Evolutionary conservation across 192 early-diverging fungal genomes (phyloP).

Genomic region (Backusella luteola): DNA sequence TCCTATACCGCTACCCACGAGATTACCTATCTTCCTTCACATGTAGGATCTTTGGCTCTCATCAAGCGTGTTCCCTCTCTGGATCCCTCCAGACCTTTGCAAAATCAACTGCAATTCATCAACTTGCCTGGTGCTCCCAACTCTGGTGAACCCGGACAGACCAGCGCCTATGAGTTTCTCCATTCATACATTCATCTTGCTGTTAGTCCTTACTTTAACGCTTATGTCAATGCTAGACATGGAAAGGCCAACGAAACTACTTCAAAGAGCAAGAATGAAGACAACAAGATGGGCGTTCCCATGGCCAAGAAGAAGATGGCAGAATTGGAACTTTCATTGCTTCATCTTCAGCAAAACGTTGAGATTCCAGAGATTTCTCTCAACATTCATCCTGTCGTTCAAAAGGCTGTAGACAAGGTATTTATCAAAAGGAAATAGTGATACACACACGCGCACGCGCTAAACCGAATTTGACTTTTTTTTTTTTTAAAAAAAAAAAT

Average conservation of each 20-base stretch:
- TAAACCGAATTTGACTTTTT: background rate
- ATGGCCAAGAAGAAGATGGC: constrained; percentile 99
- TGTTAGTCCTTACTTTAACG: constrained; percentile 95
- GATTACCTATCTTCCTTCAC: constrained; percentile 68
- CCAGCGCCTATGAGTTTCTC: constrained; percentile 81
- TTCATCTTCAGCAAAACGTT: constrained; percentile 97
- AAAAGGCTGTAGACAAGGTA: constrained; percentile 60
- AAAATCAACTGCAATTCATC: constrained; percentile 85
- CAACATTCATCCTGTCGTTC: constrained; percentile 83
- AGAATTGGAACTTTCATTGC: constrained; percentile 92
- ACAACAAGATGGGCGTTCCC: constrained; percentile 84
- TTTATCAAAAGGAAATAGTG: background rate
- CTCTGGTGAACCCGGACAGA: constrained; percentile 46
- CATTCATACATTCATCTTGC: constrained; percentile 93
- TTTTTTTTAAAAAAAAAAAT: background rate
- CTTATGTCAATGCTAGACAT: constrained; percentile 77
- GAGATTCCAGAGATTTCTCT: constrained; percentile 94
- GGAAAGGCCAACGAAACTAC: constrained; percentile 42
- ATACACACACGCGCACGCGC: background rate
- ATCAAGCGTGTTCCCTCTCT: constrained; percentile 76
- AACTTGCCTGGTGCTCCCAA: constrained; percentile 77
- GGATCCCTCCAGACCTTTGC: constrained; percentile 68
- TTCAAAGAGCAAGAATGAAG: constrained; percentile 55
- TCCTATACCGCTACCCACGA: constrained; percentile 69
- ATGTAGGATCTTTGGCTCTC: constrained; percentile 73